Conservation (phyloP, 1,284 basidiomycete species). For the Rhizopogon hawkerae region DNA sequence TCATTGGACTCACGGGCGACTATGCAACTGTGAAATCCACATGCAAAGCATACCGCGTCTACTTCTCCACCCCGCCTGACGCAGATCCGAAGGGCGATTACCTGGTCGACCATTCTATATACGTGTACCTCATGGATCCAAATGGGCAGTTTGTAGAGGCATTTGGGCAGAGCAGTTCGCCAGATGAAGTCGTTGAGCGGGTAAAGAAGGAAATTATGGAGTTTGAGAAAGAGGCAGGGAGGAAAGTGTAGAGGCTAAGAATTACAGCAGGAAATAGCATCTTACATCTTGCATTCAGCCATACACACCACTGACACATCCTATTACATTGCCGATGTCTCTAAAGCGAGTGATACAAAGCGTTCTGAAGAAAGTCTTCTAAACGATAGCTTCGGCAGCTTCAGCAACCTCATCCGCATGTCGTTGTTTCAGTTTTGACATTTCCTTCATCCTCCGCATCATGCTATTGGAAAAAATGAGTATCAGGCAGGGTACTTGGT, state of each 20-base stretch:
- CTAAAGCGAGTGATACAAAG: background rate
- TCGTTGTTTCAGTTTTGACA: slow-evolving; percentile 64
- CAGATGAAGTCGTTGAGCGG: slow-evolving; percentile 61
- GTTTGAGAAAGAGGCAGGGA: slow-evolving; percentile 42
- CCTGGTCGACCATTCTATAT: slow-evolving; percentile 94
- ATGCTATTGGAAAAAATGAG: slow-evolving; percentile 42
- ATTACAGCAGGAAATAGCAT: slow-evolving; percentile 1
- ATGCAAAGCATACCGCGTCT: slow-evolving; percentile 95
- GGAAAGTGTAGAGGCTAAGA: slow-evolving; percentile 18
- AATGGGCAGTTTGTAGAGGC: slow-evolving; percentile 93
- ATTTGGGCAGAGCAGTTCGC: slow-evolving; percentile 79
- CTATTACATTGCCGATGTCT: background rate
- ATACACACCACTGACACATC: slow-evolving; percentile 2
- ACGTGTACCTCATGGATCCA: slow-evolving; percentile 98
- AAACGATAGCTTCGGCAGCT: slow-evolving; percentile 2
- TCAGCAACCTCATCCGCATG: slow-evolving; percentile 44
- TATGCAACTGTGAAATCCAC: slow-evolving; percentile 82
- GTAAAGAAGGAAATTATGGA: slow-evolving; percentile 50
- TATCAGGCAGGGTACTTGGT: slow-evolving; percentile 1
- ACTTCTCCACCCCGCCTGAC: slow-evolving; percentile 94
- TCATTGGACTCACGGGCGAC: slow-evolving; percentile 82
- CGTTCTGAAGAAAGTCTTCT: background rate
- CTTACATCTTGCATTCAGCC: background rate
- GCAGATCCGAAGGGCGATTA: slow-evolving; percentile 87
- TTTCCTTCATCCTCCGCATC: slow-evolving; percentile 75